Base-by-base conservation (phyloP, 257 asterid species). In the Primulina huaijiensis region DNA sequence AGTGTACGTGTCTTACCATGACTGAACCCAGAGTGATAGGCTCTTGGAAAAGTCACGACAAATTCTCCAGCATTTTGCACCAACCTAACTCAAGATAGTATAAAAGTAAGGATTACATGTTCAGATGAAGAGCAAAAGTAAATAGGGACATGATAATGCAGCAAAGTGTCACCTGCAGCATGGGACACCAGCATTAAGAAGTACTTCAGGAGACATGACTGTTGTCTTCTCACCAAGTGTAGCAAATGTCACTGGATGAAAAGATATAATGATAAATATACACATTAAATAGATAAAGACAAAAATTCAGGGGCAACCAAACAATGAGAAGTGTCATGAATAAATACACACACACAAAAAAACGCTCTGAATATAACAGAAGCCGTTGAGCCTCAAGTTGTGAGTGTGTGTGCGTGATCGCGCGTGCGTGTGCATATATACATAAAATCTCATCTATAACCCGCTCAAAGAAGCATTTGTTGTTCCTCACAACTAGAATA, bases 21-120 rank as follows among this genome's bases (percentile, higher is more conserved):
- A 85, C 99, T 94, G 80, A 94, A 94, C 65, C 99, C 99, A 17
- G 99, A 91, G 90, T 94, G 99, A 79, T 94, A 94, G 75, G 99
- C 99, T 79, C 98, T 85, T 72, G 99, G 99, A 77, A 94, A 94
- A 60, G 99, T 94, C 82, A 94, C 96, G 57, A 94, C 99, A 83
- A 91, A 91, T 66, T 94, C 99, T 76, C 99, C 99, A 46, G 97
- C 92, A 85, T 94, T 89, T 78, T 94, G 99, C 75, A 94, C 95
- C 87, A 94, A 76, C 96, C 99, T 94, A 75, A 74, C 60, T 70
- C 56, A 77, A 80, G 58, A 60, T 21, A 70, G 30, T 60, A 64
- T 21, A 64, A 12, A 67, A 50, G 66, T 72, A 62, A 71, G 75
- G 63, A 72, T 34, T 55, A 40, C 61, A 65, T 17, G 52, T 29